Evolutionary conservation across 352 stramenopile genomes (phyloP), one percentile per base, ranked within the genome.

Genomic region (Phytophthora litchii): DNA sequence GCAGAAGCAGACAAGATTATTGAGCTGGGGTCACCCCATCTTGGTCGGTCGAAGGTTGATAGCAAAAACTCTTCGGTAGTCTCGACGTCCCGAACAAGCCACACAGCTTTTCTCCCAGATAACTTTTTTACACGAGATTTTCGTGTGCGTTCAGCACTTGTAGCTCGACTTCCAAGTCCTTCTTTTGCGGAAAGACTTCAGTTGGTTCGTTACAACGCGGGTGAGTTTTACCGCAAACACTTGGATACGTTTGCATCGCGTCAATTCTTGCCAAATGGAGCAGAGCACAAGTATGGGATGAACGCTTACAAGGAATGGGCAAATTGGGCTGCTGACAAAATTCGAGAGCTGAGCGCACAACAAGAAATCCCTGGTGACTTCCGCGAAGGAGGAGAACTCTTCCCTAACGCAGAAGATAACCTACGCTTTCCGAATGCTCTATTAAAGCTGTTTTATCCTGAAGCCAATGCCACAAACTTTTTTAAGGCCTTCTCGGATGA

Each of bases 171-270:
- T 8, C 67, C 85, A 2, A 91, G 80, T 34, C 64, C 85, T 1
- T 75, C 78, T 6, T 91, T 80, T 68, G 78, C 54, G 3, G 85
- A 92, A 53, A 70, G 78, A 4, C 49, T 94, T 34, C 85, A 92
- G 51, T 69, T 92, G 16, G 82, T 94, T 6, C 80, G 81, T 0
- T 94, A 94, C 59, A 79, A 53, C 2, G 80, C 80, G 9, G 85
- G 85, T 3, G 79, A 94, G 51, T 94, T 92, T 47, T 94, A 92
- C 54, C 80, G 83, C 27, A 73, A 89, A 56, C 85, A 94, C 52
- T 65, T 89, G 21, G 85, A 94, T 57, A 91, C 80, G 21, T 92
- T 94, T 50, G 72, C 88, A 44, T 87, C 81, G 16, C 70, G 75
- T 1, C 60, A 91, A 9, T 86, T 91, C 34, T 35, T 91, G 23